Conservation (phyloP, 345 rosid species). For the Adansonia digitata region DNA sequence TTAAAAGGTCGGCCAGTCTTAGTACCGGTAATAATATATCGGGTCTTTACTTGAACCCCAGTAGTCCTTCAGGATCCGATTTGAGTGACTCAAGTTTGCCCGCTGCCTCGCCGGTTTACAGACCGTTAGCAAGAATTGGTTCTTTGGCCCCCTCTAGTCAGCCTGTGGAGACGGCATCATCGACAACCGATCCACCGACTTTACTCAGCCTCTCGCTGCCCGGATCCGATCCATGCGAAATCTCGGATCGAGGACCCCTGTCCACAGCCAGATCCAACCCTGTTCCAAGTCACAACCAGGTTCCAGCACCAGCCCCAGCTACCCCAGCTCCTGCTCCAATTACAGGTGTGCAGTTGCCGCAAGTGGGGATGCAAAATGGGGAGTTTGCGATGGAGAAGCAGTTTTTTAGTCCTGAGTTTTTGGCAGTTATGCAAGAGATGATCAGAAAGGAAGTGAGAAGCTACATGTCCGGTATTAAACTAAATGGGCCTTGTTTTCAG, state of each 20-base stretch:
- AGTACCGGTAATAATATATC: constrained; percentile 40
- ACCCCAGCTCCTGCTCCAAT: not conserved
- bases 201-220: constrained; percentile 63
- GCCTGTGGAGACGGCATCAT: constrained; percentile 31
- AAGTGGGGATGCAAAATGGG: not conserved
- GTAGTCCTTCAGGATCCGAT: constrained; percentile 69
- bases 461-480: constrained; percentile 60
- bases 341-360: not conserved
- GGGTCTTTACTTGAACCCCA: constrained; percentile 45
- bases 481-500: constrained; percentile 39
- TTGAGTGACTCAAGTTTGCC: constrained; percentile 60
- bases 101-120: constrained; percentile 35
- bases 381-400: constrained; percentile 35
- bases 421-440: constrained; percentile 71
- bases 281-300: not conserved
- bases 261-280: constrained; percentile 16
- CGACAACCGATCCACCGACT: constrained; percentile 48
- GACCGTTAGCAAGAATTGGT: constrained; percentile 33
- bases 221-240: constrained; percentile 45
- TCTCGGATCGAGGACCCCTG: constrained; percentile 6
- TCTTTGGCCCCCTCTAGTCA: constrained; percentile 31
- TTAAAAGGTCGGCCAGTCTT: constrained; percentile 62
- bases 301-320: not conserved
- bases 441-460: constrained; percentile 60
- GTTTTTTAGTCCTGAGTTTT: constrained; percentile 56